Evolutionary conservation across 2,329 filamentous ascomycete species (phyloP).

Genomic region (Hypomyces rosellus): DNA sequence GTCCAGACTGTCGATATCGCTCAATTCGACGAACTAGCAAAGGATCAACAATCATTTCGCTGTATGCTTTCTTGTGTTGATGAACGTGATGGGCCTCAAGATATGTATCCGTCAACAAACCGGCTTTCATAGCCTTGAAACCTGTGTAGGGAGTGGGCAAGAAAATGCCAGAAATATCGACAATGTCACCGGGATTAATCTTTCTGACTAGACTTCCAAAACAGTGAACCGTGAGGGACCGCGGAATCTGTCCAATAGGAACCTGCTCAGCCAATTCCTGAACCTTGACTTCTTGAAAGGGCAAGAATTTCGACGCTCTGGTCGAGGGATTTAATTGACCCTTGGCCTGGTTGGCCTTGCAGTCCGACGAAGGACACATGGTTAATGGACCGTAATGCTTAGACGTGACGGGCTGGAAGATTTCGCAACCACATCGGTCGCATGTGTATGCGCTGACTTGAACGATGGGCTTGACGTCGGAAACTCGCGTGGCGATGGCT

Average conservation of each 20-base stretch:
- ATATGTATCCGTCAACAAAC: constrained; percentile 94
- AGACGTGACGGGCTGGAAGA: constrained; percentile 90
- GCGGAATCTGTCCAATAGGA: constrained; percentile 92
- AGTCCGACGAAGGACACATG: constrained; percentile 85
- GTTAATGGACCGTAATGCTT: constrained; percentile 86
- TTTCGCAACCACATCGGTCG: constrained; percentile 91
- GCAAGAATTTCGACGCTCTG: constrained; percentile 92
- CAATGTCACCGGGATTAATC: constrained; percentile 87
- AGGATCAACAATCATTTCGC: constrained; percentile 80
- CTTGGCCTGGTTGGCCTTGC: constrained; percentile 82
- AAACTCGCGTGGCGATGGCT: constrained; percentile 90
- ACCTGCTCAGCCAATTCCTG: constrained; percentile 99
- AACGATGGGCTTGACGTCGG: constrained; percentile 96
- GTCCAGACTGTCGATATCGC: constrained; percentile 74
- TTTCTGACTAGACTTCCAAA: constrained; percentile 80
- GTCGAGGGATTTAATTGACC: constrained; percentile 91
- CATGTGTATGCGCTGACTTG: constrained; percentile 97
- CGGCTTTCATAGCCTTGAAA: constrained; percentile 93
- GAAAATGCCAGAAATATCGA: constrained; percentile 93
- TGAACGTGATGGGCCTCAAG: constrained; percentile 88
- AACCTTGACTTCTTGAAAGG: constrained; percentile 97
- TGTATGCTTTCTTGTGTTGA: constrained; percentile 98
- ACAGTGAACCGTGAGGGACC: constrained; percentile 83
- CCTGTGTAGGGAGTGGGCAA: constrained; percentile 97
- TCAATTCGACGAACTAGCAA: constrained; percentile 77